phyloP scores from a whole-genome alignment of 768 basidiomycete genomes.

The Lactarius sanguifluus region DNA sequence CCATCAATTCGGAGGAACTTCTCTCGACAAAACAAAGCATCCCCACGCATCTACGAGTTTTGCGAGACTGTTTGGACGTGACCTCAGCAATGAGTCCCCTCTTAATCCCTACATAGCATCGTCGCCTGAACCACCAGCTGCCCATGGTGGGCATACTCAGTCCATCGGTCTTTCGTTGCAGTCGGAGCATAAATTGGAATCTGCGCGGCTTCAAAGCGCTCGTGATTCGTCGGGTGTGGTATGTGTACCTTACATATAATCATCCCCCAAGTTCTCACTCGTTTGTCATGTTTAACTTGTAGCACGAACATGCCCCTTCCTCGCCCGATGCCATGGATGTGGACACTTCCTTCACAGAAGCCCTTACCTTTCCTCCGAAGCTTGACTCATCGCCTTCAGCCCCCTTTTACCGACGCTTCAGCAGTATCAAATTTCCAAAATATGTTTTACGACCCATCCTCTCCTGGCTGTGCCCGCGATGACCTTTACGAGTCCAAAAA shows the following conservation, averaged over 20 bases:
- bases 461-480: slow-evolving; percentile 38
- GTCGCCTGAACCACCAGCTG: slow-evolving; percentile 38
- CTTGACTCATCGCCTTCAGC: slow-evolving; percentile 28
- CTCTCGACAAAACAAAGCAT: slow-evolving; percentile 41
- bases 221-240: slow-evolving; percentile 29
- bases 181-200: slow-evolving; percentile 48
- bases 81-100: slow-evolving; percentile 57
- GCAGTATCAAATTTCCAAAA: slow-evolving; percentile 44
- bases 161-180: slow-evolving; percentile 63
- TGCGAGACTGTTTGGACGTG: slow-evolving; percentile 69
- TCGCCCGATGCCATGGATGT: slow-evolving; percentile 73
- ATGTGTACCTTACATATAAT: slow-evolving; percentile 31
- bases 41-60: slow-evolving; percentile 67
- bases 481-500: slow-evolving; percentile 39
- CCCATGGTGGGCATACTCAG: slow-evolving; percentile 51
- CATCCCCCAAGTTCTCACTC: slow-evolving; percentile 5
- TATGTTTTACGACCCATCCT: slow-evolving; percentile 59
- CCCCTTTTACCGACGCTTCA: slow-evolving; percentile 32
- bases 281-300: slow-evolving; percentile 30
- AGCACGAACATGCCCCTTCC: slow-evolving; percentile 45
- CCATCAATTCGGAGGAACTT: slow-evolving; percentile 34
- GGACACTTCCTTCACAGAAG: slow-evolving; percentile 46
- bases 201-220: slow-evolving; percentile 30
- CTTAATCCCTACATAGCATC: slow-evolving; percentile 37
- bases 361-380: slow-evolving; percentile 34